Conservation (phyloP, 805 yeast genomes). For the Lachancea mirantina region DNA sequence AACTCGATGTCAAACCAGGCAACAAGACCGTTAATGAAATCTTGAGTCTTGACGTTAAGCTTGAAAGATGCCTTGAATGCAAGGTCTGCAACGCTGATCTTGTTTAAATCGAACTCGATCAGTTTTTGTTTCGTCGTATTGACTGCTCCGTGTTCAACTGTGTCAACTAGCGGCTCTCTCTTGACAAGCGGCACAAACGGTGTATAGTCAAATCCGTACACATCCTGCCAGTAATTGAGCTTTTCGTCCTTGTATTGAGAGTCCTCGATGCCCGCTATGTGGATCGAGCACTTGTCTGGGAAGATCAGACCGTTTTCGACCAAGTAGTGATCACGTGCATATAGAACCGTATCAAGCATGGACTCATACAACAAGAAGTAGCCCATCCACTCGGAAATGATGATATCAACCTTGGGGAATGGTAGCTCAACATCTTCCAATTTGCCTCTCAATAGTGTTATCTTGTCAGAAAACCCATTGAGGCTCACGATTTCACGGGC, state of each 20-base stretch:
- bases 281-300: conserved; percentile 90
- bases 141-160: conserved; percentile 74
- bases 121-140: conserved; percentile 66
- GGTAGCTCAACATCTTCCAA: conserved; percentile 89
- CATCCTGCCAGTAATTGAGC: conserved; percentile 91
- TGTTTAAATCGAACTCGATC: conserved; percentile 82
- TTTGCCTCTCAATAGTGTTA: conserved; percentile 85
- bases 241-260: conserved; percentile 87
- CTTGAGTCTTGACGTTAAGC: conserved; percentile 68
- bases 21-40: conserved; percentile 78
- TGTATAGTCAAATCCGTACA: conserved; percentile 92
- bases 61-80: conserved; percentile 67
- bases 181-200: conserved; percentile 83
- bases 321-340: conserved; percentile 87
- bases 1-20: conserved; percentile 95
- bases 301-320: conserved; percentile 76
- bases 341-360: conserved; percentile 92
- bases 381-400: conserved; percentile 99
- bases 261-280: conserved; percentile 89
- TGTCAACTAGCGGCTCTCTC: conserved; percentile 92
- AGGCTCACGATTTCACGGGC: conserved; percentile 81
- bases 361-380: conserved; percentile 92
- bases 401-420: conserved; percentile 83
- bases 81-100: conserved; percentile 74
- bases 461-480: conserved; percentile 79